phyloP scores from a whole-genome alignment of 306 rosid genomes.

The Sophora flavescens region DNA sequence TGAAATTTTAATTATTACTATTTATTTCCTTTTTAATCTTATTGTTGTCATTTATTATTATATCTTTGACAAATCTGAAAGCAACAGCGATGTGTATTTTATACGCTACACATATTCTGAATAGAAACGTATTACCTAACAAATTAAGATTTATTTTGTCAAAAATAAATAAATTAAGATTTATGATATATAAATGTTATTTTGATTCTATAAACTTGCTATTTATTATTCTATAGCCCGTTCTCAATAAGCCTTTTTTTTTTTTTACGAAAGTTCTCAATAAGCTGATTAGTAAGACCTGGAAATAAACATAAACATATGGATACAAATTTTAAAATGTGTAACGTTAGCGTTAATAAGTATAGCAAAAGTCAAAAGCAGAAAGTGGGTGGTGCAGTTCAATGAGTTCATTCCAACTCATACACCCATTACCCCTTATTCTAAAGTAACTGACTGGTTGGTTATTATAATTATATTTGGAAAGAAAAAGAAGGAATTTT shows the following conservation, averaged over 20 bases:
- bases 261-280: too few species aligned
- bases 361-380: slow-evolving; percentile 47
- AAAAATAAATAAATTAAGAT: too few species aligned
- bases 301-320: too few species aligned
- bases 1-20: background rate
- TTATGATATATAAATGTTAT: too few species aligned
- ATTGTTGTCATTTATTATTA: background rate
- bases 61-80: slow-evolving; percentile 40
- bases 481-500: slow-evolving; percentile 25
- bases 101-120: background rate
- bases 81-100: slow-evolving; percentile 25
- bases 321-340: slow-evolving; percentile 31
- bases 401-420: slow-evolving; percentile 56
- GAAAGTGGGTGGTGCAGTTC: slow-evolving; percentile 54
- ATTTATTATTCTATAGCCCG: too few species aligned
- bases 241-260: too few species aligned
- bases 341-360: slow-evolving; percentile 39
- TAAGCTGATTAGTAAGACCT: too few species aligned
- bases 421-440: slow-evolving; percentile 18
- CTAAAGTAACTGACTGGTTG: slow-evolving; percentile 44
- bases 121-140: too few species aligned
- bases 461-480: background rate
- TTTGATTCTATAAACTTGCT: too few species aligned
- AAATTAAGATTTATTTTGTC: too few species aligned
- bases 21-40: slow-evolving; percentile 5